phyloP scores from a whole-genome alignment of 768 basidiomycete species.

The Boletus subcaerulescens region DNA sequence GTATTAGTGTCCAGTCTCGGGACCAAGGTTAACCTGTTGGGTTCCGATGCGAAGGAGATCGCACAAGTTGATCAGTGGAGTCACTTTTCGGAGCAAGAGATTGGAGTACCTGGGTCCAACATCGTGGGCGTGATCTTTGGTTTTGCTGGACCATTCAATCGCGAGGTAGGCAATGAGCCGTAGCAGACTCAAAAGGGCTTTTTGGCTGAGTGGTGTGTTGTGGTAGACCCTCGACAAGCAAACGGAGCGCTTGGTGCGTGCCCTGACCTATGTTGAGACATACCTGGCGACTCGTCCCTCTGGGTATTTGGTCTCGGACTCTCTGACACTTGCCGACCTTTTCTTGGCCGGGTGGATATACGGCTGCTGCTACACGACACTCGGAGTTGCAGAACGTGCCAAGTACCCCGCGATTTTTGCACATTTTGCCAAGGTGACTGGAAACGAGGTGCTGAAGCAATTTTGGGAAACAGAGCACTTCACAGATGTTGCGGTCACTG shows the following conservation, averaged over 20 bases:
- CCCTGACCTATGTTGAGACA: constrained; percentile 11
- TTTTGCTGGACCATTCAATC: neutral
- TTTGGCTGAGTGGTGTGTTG: too few species aligned
- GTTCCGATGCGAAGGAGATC: constrained; percentile 6
- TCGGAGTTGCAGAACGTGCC: constrained; percentile 12
- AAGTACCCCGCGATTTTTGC: constrained; percentile 9
- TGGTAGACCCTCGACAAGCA: neutral
- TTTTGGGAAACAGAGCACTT: constrained; percentile 9
- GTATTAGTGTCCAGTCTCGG: constrained; percentile 11
- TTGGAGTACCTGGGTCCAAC: neutral
- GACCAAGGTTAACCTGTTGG: constrained; percentile 11
- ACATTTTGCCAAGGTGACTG: constrained; percentile 16
- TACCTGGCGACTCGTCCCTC: constrained; percentile 7
- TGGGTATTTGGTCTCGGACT: constrained; percentile 12
- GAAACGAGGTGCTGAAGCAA: constrained; percentile 10
- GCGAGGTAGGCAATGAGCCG: constrained; percentile 3
- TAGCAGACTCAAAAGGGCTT: too few species aligned
- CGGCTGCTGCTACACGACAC: neutral
- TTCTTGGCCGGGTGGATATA: constrained; percentile 1
- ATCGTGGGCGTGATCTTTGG: neutral
- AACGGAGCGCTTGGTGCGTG: neutral
- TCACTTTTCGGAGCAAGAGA: constrained; percentile 19
- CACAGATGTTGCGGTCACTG: neutral
- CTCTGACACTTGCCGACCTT: constrained; percentile 17
- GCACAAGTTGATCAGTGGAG: constrained; percentile 20